A percentile compares a stretch with the other conserved stretches of the same genome.
Conservation (phyloP, 768 basidiomycete species). For the Psilocybe subaeruginosa region DNA sequence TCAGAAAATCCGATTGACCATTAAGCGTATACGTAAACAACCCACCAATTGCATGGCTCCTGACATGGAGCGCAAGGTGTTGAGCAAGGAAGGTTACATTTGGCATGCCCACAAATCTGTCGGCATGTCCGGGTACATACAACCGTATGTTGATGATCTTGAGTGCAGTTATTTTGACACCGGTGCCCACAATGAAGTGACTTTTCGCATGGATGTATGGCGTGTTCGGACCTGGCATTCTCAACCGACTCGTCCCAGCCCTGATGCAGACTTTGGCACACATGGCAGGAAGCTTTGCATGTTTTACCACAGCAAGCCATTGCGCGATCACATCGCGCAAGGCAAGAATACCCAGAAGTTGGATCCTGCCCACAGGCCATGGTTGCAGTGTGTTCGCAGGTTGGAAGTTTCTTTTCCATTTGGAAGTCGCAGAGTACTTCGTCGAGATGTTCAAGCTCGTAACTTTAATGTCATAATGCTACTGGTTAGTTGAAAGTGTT, state of each 20-base stretch:
- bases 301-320: constrained; percentile 56
- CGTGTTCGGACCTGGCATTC: constrained; percentile 26
- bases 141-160: constrained; percentile 49
- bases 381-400: constrained; percentile 54
- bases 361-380: constrained; percentile 54
- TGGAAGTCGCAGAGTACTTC: constrained; percentile 43
- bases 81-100: constrained; percentile 51
- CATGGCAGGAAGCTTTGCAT: constrained; percentile 51
- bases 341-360: constrained; percentile 36
- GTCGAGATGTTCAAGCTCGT: constrained; percentile 46
- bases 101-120: constrained; percentile 57
- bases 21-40: background rate
- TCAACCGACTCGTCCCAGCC: background rate
- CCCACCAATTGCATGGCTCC: constrained; percentile 59
- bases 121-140: constrained; percentile 50
- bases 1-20: background rate
- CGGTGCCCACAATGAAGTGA: constrained; percentile 57
- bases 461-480: constrained; percentile 31
- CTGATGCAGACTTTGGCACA: constrained; percentile 44
- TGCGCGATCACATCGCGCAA: constrained; percentile 38
- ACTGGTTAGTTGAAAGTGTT: background rate
- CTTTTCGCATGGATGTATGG: constrained; percentile 52
- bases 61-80: constrained; percentile 64
- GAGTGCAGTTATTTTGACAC: constrained; percentile 53
- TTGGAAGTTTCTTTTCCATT: constrained; percentile 46